Conservation (phyloP, 2,329 filamentous ascomycete genomes). For the Chrysoporthe deuterocubensis region DNA sequence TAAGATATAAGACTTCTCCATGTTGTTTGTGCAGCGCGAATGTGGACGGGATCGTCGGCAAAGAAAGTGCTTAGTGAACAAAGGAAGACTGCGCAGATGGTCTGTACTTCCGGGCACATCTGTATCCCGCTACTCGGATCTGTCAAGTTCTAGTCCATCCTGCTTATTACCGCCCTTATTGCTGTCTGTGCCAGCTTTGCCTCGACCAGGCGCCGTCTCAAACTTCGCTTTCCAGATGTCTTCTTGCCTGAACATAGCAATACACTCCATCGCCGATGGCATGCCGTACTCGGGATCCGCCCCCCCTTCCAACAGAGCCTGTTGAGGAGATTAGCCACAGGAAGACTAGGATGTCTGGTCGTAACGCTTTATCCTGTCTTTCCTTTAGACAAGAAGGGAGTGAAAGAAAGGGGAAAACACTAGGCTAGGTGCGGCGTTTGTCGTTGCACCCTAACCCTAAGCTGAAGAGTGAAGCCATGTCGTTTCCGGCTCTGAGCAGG, state of each 20-base stretch:
- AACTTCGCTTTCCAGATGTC: slow-evolving; percentile 55
- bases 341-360: background rate
- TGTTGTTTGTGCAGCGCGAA: too few species aligned
- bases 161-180: background rate
- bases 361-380: background rate
- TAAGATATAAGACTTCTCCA: too few species aligned
- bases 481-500: background rate
- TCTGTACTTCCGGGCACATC: background rate
- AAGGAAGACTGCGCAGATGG: background rate
- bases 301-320: slow-evolving; percentile 55
- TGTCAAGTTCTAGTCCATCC: background rate
- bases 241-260: slow-evolving; percentile 57
- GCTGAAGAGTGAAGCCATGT: background rate
- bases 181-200: slow-evolving; percentile 40
- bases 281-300: slow-evolving; percentile 58
- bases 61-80: too few species aligned
- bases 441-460: background rate
- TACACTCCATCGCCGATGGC: slow-evolving; percentile 53
- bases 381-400: background rate
- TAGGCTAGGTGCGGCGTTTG: slow-evolving; percentile 12
- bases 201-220: slow-evolving; percentile 51
- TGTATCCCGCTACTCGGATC: too few species aligned
- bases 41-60: too few species aligned
- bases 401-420: background rate
- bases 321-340: background rate